A percentile compares a stretch with the other conserved stretches of the same genome.
These are phyloP conservation scores for Pyrus communis DNA, from an alignment of 306 rosid genomes.

Conservation along the genomic window DNA sequence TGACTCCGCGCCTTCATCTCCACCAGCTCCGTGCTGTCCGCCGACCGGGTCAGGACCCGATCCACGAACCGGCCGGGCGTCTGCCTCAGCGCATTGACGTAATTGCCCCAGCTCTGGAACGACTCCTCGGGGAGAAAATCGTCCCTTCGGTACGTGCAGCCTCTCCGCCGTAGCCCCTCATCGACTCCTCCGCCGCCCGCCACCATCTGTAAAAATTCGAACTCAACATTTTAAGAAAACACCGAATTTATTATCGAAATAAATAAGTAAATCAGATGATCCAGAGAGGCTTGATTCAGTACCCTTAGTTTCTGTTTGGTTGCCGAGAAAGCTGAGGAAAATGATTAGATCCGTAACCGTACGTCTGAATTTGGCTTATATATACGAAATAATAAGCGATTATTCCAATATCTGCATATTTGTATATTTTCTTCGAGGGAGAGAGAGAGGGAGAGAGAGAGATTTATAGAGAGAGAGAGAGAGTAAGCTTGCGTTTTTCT, in stretches of 20 bases:
- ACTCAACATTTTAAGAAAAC: neutral
- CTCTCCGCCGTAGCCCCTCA: constrained; percentile 32
- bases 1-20: constrained; percentile 57
- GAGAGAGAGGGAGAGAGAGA: no score
- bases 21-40: constrained; percentile 51
- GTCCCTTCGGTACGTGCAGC: constrained; percentile 31
- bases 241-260: neutral
- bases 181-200: neutral
- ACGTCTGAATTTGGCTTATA: neutral
- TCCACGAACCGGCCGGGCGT: constrained; percentile 50
- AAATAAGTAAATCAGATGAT: neutral
- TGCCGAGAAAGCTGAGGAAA: neutral
- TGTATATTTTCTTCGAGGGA: neutral
- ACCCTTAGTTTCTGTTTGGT: neutral
- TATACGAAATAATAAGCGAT: neutral
- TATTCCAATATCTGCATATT: neutral
- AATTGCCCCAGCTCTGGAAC: constrained; percentile 55
- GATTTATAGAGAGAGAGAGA: neutral
- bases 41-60: constrained; percentile 47
- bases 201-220: constrained; percentile 22
- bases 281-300: neutral
- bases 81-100: constrained; percentile 33
- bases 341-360: neutral
- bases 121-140: constrained; percentile 88
- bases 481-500: neutral